phyloP scores from a whole-genome alignment of 208 protist genomes.

The Leptomonas seymouri region DNA sequence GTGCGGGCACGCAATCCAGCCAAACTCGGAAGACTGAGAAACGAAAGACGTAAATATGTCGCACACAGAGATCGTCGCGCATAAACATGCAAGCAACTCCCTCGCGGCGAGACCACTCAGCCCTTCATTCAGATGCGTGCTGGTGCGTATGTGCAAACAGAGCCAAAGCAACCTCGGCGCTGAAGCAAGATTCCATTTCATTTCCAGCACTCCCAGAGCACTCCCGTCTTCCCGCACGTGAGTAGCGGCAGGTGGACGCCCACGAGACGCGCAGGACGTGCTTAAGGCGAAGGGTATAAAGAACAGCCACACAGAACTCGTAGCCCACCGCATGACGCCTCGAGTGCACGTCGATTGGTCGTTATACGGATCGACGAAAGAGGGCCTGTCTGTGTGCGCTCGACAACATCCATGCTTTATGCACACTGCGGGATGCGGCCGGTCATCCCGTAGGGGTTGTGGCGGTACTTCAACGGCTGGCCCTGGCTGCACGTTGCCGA shows the following conservation, averaged over 20 bases:
- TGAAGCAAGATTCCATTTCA: neutral
- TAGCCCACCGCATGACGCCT: too few relatives aligned
- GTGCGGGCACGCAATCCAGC: too few relatives aligned
- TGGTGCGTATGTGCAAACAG: neutral
- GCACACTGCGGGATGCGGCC: conserved; percentile 33
- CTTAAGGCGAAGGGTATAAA: conserved; percentile 6
- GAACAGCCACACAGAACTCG: neutral
- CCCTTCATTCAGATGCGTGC: neutral
- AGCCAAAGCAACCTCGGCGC: neutral
- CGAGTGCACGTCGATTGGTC: too few relatives aligned
- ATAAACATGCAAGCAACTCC: conserved; percentile 27
- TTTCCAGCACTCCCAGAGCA: neutral
- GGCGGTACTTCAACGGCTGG: conserved; percentile 71
- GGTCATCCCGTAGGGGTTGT: conserved; percentile 80
- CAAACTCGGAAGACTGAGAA: neutral
- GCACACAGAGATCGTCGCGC: neutral
- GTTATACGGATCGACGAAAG: too few relatives aligned
- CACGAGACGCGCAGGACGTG: neutral
- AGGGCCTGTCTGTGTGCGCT: too few relatives aligned
- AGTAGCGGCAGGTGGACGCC: neutral
- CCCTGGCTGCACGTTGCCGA: conserved; percentile 64
- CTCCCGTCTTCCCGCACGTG: conserved; percentile 10
- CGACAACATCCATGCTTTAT: neutral
- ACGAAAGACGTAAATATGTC: neutral
- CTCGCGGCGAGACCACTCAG: neutral